Conservation (phyloP, 2,329 filamentous ascomycete genomes). For the Fusarium nurragi region DNA sequence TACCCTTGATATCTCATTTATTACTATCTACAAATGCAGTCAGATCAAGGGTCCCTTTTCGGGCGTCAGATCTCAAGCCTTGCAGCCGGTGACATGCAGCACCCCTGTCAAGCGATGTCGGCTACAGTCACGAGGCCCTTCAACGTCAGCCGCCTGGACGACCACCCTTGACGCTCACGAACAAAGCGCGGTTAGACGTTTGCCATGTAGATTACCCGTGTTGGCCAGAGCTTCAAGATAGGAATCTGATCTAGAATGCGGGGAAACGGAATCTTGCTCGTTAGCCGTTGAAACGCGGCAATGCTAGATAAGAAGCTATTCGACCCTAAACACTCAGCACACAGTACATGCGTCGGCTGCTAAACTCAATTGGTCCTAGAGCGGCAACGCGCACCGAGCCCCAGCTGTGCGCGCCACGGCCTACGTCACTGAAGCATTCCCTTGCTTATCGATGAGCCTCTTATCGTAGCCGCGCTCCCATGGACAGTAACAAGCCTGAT, state of each 20-base stretch:
- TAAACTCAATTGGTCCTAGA: slow-evolving; percentile 4
- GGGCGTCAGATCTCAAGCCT: slow-evolving; percentile 28
- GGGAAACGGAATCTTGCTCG: background rate
- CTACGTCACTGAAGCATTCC: slow-evolving; percentile 41
- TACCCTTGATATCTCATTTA: background rate
- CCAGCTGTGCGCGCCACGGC: no score
- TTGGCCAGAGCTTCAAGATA: slow-evolving; percentile 22
- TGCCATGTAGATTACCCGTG: slow-evolving; percentile 1
- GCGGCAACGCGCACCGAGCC: slow-evolving; percentile 35
- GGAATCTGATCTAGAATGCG: slow-evolving; percentile 10
- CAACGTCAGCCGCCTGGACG: background rate
- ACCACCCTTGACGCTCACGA: background rate
- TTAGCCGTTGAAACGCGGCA: slow-evolving; percentile 18
- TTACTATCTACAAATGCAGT: background rate
- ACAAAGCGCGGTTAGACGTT: slow-evolving; percentile 17
- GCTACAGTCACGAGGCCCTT: slow-evolving; percentile 27
- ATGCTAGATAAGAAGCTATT: slow-evolving; percentile 21
- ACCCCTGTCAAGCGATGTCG: slow-evolving; percentile 36
- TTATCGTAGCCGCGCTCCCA: slow-evolving; percentile 44
- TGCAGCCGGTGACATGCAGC: slow-evolving; percentile 23
- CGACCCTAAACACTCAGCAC: background rate
- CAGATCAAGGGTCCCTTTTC: slow-evolving; percentile 27
- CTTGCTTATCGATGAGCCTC: slow-evolving; percentile 37
- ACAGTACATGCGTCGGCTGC: slow-evolving; percentile 6
- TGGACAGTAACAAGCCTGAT: slow-evolving; percentile 15